Evolutionary conservation across 768 basidiomycete genomes (phyloP).

Genomic region (Cubamyces sp.): DNA sequence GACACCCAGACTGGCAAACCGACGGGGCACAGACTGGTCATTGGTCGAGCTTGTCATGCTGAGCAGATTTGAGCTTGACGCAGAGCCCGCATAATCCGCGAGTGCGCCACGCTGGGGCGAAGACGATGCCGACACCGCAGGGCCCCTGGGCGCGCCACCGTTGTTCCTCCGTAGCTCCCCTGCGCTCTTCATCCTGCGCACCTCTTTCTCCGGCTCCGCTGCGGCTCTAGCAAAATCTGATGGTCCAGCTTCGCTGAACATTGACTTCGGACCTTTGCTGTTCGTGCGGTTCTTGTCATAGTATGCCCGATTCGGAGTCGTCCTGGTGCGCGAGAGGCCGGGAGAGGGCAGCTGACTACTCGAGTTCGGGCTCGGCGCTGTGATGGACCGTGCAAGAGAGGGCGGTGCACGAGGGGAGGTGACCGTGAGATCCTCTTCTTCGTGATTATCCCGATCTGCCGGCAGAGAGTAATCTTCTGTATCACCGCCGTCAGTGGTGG

Average conservation of each 20-base stretch:
- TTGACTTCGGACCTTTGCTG: constrained; percentile 27
- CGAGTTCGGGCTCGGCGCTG: constrained; percentile 39
- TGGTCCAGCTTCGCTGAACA: constrained; percentile 27
- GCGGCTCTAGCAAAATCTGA: constrained; percentile 11
- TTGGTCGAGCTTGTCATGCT: constrained; percentile 40
- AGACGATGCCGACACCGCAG: constrained; percentile 36
- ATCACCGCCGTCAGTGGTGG: constrained; percentile 55
- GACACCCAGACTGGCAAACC: constrained; percentile 72
- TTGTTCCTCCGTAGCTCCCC: constrained; percentile 69
- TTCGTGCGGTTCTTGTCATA: constrained; percentile 36
- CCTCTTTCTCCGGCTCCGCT: constrained; percentile 50
- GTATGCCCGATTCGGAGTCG: constrained; percentile 61
- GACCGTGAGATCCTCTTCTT: constrained; percentile 73
- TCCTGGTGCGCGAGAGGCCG: constrained; percentile 70
- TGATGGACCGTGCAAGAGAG: constrained; percentile 53
- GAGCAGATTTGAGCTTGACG: constrained; percentile 70
- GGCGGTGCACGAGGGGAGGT: constrained; percentile 59
- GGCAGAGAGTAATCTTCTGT: constrained; percentile 45
- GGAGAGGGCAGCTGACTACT: constrained; percentile 34
- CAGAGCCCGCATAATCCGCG: constrained; percentile 60
- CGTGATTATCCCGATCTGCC: constrained; percentile 40
- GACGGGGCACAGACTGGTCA: constrained; percentile 42
- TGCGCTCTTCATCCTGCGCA: constrained; percentile 87
- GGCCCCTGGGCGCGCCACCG: constrained; percentile 33
- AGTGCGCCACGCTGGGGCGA: constrained; percentile 47